These are phyloP conservation scores for Wickerhamomyces mucosus DNA, from an alignment of 805 yeast genomes.

Conservation along the genomic window DNA sequence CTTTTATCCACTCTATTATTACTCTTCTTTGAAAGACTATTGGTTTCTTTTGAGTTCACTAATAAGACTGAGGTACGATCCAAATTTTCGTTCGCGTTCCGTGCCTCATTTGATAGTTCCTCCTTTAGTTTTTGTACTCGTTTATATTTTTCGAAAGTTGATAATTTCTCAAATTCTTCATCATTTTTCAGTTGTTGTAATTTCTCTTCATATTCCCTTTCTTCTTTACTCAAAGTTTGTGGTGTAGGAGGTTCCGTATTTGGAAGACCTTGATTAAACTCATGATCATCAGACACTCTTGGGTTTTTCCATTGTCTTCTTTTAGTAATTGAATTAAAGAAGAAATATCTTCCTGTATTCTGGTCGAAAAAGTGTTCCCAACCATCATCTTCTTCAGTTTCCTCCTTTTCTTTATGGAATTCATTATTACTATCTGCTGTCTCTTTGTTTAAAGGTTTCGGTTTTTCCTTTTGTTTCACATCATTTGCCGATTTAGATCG, in stretches of 20 bases:
- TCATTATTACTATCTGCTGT: background rate
- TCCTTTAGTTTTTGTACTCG: constrained; percentile 4
- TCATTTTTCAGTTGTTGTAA: constrained; percentile 3
- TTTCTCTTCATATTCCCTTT: constrained; percentile 2
- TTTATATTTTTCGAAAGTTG: constrained; percentile 8
- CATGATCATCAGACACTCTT: constrained; percentile 5
- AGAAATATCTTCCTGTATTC: constrained; percentile 4
- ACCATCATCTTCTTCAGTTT: constrained; percentile 6
- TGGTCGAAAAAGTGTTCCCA: constrained; percentile 9
- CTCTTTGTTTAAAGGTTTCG: too few relatives aligned
- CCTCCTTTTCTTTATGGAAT: background rate
- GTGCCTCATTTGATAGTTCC: constrained; percentile 1
- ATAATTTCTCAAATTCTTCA: constrained; percentile 4
- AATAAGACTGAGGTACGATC: too few relatives aligned
- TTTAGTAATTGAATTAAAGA: constrained; percentile 5
- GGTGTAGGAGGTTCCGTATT: constrained; percentile 7
- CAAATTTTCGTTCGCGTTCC: too few relatives aligned
- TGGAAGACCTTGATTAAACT: constrained; percentile 5
- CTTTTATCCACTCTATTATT: too few relatives aligned
- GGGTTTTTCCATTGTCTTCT: constrained; percentile 9
- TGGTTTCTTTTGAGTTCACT: too few relatives aligned
- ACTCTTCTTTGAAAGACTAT: too few relatives aligned
- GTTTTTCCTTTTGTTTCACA: background rate
- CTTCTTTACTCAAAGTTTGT: too few relatives aligned
- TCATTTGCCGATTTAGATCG: too few relatives aligned